Evolutionary conservation across 805 yeast species (phyloP), one percentile per base, ranked within the genome.

Genomic region (Metschnikowia gelsemii): DNA sequence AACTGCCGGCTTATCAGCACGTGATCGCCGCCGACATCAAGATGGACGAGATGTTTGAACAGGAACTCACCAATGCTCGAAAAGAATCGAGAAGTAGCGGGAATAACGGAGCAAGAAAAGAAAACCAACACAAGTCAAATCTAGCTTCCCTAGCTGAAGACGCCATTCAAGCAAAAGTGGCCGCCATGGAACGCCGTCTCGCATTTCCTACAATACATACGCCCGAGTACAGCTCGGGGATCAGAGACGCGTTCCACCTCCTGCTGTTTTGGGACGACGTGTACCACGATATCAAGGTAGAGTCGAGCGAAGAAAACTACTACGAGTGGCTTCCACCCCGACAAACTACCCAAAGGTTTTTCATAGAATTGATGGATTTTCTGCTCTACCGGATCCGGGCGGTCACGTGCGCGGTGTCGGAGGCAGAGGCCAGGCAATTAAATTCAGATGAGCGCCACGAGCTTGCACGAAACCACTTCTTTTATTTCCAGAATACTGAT

Each of bases 191-290:
- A 14, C 45, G 40, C 21, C 26, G 18, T 11, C 37, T 41, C 3
- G 29, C 32, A 14, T 24, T 37, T 17, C 21, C 37, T 17, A 21
- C 38, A 12, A 14, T 36, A n/a, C 28, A 20, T 4, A 8, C 36
- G 12, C 37, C 37, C 14, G 33, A 18, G 21, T 19, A 32, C 33
- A 36, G 30, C 23, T 12, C 9, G 18, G 22, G 46, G 11, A 17
- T 43, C 20, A 33, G 43, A 7, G 46, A 38, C 31, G 43, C 46
- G 27, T 34, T 35, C n/a, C 46, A 34, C 25, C 34, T 38, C 9
- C 26, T 21, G 41, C 41, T 36, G 45, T 47, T 47, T 24, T 45
- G 51, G 51, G 34, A 34, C 34, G 49, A 47, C 29, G 51, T 47
- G 12, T 45, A 47, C 35, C 51, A 47, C 30, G 51, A 47, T 30